Evolutionary conservation across 2,329 filamentous ascomycete species (phyloP), one percentile per base, ranked within the genome.

Genomic region (Nemania diffusa): DNA sequence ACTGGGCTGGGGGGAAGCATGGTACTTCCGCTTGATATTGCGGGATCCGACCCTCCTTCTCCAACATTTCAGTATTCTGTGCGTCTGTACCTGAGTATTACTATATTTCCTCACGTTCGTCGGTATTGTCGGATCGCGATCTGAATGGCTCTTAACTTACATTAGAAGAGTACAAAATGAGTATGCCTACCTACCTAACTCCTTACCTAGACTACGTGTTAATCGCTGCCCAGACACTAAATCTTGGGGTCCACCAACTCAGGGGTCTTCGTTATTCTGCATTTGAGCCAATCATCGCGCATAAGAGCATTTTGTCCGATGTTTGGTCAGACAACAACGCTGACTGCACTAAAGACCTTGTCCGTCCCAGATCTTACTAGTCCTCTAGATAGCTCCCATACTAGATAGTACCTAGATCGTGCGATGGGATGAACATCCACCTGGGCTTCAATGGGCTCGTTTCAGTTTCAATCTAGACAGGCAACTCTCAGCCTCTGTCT

Each of bases 251-350:
- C 56, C 32, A 57, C 56, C 5, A 58, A n/a, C 56, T 57, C 61
- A 67, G 61, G 65, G 65, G 65, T 60, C 48, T 44, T 67, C 55
- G 15, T 52, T 37, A 56, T 32, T 32, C 13, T 48, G 26, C 32
- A 4, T 17, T 44, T 53, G 32, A 56, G 58, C 68, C 68, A 69
- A 69, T 68, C 42, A 63, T 58, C 24, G 62, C 53, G 40, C 56
- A 53, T 57, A 67, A 62, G 42, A 13, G 60, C 57, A 22, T 52
- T 26, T 34, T 51, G 51, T 37, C 29, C 52, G 22, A 57, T 57
- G 32, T 61, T 29, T 44, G n/a, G 51, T 55, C 56, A 64, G 65
- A 67, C 55, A 32, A 55, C 29, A 40, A 34, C 51, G 42, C 46
- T 64, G 32, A 27, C 44, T 27, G 50, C 48, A 64, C 56, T 46